Percentiles rank a stretch among this genome's conserved stretches.
These are phyloP conservation scores for Xylariomycetidae sp. DNA, from an alignment of 2,329 filamentous ascomycete species.

Conservation along the genomic window DNA sequence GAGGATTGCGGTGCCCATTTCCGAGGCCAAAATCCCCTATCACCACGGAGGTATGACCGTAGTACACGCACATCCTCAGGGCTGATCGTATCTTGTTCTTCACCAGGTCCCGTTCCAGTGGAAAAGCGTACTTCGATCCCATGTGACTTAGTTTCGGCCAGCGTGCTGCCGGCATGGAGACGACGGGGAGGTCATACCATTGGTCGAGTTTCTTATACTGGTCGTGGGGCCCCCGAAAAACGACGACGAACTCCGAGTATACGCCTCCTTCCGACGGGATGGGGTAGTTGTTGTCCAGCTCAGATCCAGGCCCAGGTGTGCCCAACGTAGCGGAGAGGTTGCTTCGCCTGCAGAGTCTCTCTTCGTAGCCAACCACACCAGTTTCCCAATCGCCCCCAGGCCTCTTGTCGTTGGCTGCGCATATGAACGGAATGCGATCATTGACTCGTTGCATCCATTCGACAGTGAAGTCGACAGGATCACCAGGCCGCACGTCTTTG, in stretches of 20 bases:
- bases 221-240: conserved; percentile 66
- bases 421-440: conserved; percentile 57
- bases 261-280: conserved; percentile 65
- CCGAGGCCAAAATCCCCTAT: conserved; percentile 62
- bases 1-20: conserved; percentile 58
- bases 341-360: conserved; percentile 68
- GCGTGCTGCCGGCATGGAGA: conserved; percentile 65
- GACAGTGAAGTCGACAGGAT: conserved; percentile 56
- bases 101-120: conserved; percentile 64
- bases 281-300: conserved; percentile 55
- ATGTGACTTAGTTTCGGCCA: conserved; percentile 66
- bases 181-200: conserved; percentile 60
- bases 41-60: conserved; percentile 50
- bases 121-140: conserved; percentile 65
- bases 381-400: conserved; percentile 78
- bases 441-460: conserved; percentile 44
- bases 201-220: conserved; percentile 52
- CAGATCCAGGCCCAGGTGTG: conserved; percentile 48
- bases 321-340: conserved; percentile 64
- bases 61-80: conserved; percentile 61
- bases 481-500: conserved; percentile 48
- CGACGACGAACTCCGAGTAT: conserved; percentile 63
- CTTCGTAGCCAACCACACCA: conserved; percentile 55
- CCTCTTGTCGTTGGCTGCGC: conserved; percentile 69
- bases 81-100: conserved; percentile 66